Conservation (phyloP, 2,329 filamentous ascomycete species). For the Colletotrichum navitas region DNA sequence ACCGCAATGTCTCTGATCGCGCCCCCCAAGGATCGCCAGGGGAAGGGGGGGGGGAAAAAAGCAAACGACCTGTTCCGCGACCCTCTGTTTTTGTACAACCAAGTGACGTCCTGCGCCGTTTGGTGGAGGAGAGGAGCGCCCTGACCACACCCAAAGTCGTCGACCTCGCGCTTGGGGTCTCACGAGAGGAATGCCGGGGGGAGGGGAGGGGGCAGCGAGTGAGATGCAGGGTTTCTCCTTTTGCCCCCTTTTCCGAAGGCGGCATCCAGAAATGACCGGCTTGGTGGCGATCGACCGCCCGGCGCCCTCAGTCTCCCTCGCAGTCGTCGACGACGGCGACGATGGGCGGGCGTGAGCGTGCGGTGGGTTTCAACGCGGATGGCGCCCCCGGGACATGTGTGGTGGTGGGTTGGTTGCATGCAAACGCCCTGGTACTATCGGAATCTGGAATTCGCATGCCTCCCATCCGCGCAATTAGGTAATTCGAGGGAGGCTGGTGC, state of each 20-base stretch:
- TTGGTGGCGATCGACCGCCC: background rate
- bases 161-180: background rate
- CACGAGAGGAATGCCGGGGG: background rate
- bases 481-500: background rate
- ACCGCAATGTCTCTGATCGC: constrained; percentile 20
- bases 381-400: constrained; percentile 11
- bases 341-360: background rate
- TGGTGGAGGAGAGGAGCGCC: constrained; percentile 2
- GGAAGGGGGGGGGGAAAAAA: background rate
- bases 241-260: background rate
- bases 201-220: background rate
- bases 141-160: constrained; percentile 36
- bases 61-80: background rate
- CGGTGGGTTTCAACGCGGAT: background rate
- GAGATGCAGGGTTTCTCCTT: background rate
- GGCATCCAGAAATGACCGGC: background rate
- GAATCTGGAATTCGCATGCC: background rate
- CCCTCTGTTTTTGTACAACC: constrained; percentile 1
- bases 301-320: constrained; percentile 1
- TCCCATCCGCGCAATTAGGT: background rate
- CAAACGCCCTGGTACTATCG: background rate
- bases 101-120: constrained; percentile 4
- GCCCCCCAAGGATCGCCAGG: constrained; percentile 36
- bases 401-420: background rate
- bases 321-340: too few species aligned